A percentile compares a stretch with the other conserved stretches of the same genome.
Evolutionary conservation across 495 filamentous ascomycete genomes (phyloP).

Genomic region (Penicillium riverlandense): DNA sequence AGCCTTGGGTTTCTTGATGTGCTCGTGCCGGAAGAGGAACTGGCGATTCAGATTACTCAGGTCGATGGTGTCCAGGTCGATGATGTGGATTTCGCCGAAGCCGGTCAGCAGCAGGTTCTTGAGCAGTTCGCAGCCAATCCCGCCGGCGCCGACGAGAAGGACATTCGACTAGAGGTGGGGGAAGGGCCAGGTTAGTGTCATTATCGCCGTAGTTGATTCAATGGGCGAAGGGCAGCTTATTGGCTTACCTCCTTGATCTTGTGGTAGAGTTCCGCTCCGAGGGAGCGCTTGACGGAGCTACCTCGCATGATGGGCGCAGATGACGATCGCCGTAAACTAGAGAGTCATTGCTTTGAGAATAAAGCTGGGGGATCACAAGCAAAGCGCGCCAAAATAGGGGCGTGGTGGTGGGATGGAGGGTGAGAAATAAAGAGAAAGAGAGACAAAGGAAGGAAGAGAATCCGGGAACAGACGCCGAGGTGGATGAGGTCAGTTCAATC

Average conservation of each 20-base stretch:
- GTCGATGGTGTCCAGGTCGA: constrained; percentile 98
- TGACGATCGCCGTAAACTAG: background rate
- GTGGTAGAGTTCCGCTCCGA: constrained; percentile 49
- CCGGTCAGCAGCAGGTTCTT: constrained; percentile 94
- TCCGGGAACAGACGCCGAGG: constrained; percentile 13
- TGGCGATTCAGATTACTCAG: constrained; percentile 96
- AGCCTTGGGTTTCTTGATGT: constrained; percentile 97
- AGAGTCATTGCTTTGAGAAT: constrained; percentile 1
- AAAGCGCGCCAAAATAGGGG: background rate
- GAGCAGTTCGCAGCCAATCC: constrained; percentile 94
- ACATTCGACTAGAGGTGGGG: constrained; percentile 60
- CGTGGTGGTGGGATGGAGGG: constrained; percentile 9
- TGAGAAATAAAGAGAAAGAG: constrained; percentile 7
- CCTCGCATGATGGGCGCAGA: constrained; percentile 43
- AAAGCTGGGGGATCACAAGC: background rate
- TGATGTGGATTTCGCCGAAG: constrained; percentile 91
- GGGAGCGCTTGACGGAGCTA: constrained; percentile 52
- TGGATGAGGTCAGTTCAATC: constrained; percentile 16
- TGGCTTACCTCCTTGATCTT: constrained; percentile 57
- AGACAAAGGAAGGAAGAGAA: constrained; percentile 6
- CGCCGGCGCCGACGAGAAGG: constrained; percentile 91
- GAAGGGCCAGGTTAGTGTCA: constrained; percentile 9
- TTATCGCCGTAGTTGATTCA: background rate
- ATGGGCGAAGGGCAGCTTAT: background rate
- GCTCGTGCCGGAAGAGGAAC: constrained; percentile 93